Base-by-base conservation (phyloP, 768 basidiomycete genomes). In the Pleurotus giganteus region DNA sequence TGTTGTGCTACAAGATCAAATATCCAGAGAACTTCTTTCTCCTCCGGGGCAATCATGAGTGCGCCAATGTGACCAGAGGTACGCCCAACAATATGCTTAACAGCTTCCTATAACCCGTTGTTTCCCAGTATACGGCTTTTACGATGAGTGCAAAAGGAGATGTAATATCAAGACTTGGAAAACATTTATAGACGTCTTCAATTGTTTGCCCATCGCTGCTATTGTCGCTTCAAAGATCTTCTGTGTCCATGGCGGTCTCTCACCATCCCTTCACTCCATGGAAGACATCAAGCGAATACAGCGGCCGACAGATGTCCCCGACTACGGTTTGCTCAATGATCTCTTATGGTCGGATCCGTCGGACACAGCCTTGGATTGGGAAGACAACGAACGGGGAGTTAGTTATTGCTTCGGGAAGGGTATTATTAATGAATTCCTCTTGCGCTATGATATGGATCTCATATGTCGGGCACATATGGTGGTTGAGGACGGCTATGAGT, bases 81-180 rank as follows among this genome's bases (percentile, higher is more conserved):
- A 58, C 60, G 89, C 71, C 45, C 57, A 54, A 59, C 42, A 21
- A 54, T 4, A 28, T 2, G 24, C 34, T 34, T 51, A 17, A 9
- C 59, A 34, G 47, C 58, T 28, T 31, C 46, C 19, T 17, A 42
- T 54, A 53, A 59, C 61, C 27, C 65, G 60, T 52, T 41, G 59
- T 41, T 32, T 49, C 53, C 27, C 66, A 98, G 97, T 98, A 19
- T 99, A 99, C 65, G 97, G 97, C 24, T 99, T 99, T 75, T 99
- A 99, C 71, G 97, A 98, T 74, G 97, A 99, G 74, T 99, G 97
- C 80, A 99, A 99, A 75, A 88, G 97, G 67, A 85, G 97, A 60
- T 97, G 94, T 80, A 98, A 96, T 71, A 94, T 98, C 80, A 99
- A 98, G 77, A 95, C 92, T 24, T 99, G 97, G 97, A 98, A 96